A percentile compares a stretch with the other conserved stretches of the same genome.
Conservation (phyloP, 2,329 filamentous ascomycete genomes). For the Fusarium bulbicola region DNA sequence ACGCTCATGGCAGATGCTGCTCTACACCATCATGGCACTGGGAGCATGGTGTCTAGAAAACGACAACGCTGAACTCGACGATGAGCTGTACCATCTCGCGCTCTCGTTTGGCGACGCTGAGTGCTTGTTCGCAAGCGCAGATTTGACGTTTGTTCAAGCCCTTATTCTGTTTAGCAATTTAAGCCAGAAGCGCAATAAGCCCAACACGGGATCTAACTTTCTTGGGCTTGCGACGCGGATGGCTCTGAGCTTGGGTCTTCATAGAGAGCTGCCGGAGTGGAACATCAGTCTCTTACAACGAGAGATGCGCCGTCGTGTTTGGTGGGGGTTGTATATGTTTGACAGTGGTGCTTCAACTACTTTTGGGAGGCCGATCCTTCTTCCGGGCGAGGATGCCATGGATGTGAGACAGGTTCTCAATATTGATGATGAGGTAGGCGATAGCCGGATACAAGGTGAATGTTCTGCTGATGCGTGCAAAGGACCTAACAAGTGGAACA, state of each 20-base stretch:
- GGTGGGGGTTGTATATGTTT: neutral
- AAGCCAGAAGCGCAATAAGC: neutral
- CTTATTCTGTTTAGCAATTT: neutral
- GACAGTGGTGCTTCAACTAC: neutral
- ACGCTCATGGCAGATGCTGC: neutral
- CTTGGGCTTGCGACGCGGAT: neutral
- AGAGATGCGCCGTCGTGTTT: neutral
- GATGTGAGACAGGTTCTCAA: neutral
- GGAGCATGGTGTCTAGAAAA: neutral
- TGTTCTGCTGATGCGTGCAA: neutral
- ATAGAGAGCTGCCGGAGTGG: neutral
- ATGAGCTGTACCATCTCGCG: neutral
- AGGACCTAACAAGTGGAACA: neutral
- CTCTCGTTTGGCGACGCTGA: neutral
- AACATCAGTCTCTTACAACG: neutral
- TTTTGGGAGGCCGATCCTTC: neutral
- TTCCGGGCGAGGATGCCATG: neutral
- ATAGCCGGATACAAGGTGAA: rapidly evolving
- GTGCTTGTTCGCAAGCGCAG: neutral
- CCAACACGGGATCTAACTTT: neutral
- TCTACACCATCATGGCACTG: neutral
- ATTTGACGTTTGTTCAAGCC: neutral
- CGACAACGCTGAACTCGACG: neutral
- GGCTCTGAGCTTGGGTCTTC: neutral
- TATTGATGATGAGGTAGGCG: neutral